These are phyloP conservation scores for Erucastrum elatum DNA, from an alignment of 345 rosid species.

Conservation along the genomic window DNA sequence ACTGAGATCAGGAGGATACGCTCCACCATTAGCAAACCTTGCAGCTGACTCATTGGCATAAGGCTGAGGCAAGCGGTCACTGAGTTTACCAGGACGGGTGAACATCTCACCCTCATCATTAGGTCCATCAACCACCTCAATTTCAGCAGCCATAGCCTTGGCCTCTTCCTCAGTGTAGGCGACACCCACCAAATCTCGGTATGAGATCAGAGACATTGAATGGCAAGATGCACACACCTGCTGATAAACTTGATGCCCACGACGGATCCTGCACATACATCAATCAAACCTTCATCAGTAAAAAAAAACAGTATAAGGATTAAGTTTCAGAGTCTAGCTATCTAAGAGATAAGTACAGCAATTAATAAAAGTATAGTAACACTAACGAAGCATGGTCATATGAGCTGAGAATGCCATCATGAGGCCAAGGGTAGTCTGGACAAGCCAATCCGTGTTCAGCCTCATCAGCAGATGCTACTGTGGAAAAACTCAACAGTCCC, in stretches of 20 bases:
- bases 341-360: not conserved
- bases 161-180: conserved; percentile 98
- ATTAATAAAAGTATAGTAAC: no score
- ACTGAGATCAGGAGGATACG: conserved; percentile 99
- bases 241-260: conserved; percentile 96
- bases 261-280: conserved; percentile 78
- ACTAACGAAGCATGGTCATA: conserved; percentile 99
- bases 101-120: conserved; percentile 99
- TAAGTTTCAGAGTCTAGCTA: not conserved
- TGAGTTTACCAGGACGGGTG: conserved; percentile 96
- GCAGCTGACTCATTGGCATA: conserved; percentile 93
- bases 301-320: not conserved
- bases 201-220: conserved; percentile 93
- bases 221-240: conserved; percentile 99
- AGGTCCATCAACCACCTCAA: conserved; percentile 98
- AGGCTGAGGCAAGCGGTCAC: conserved; percentile 94
- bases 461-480: conserved; percentile 91
- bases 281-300: conserved; percentile 9
- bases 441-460: conserved; percentile 92
- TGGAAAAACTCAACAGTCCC: conserved; percentile 73
- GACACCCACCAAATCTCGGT: conserved; percentile 96
- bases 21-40: conserved; percentile 99
- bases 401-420: conserved; percentile 92
- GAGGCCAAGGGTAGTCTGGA: conserved; percentile 99
- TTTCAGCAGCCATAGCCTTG: conserved; percentile 99